Percentiles rank a stretch among this genome's conserved stretches.
These are phyloP conservation scores for Tulasnella sp. DNA, from an alignment of 768 basidiomycete species.

Conservation along the genomic window DNA sequence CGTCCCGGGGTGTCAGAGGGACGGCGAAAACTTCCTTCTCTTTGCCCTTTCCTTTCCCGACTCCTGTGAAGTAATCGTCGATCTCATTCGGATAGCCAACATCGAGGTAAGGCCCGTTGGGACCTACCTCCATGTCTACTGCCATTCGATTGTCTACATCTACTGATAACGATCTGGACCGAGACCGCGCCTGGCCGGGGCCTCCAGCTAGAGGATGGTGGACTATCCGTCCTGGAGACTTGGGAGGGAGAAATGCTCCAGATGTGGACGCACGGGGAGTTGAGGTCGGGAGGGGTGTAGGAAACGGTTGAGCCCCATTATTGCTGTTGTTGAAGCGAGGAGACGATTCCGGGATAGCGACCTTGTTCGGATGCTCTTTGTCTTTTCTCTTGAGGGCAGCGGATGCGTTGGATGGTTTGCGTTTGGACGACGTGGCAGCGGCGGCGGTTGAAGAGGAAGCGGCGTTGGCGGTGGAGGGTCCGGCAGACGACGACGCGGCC, in stretches of 20 bases:
- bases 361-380: slow-evolving; percentile 13
- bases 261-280: slow-evolving; percentile 20
- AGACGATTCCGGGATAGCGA: slow-evolving; percentile 13
- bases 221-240: not conserved
- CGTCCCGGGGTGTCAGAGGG: slow-evolving; percentile 14
- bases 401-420: slow-evolving; percentile 20
- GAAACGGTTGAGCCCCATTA: not conserved
- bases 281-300: slow-evolving; percentile 12
- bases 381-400: slow-evolving; percentile 25
- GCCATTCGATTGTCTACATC: slow-evolving; percentile 11
- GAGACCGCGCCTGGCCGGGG: slow-evolving; percentile 12
- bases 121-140: slow-evolving; percentile 16
- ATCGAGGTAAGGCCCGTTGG: slow-evolving; percentile 22
- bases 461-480: slow-evolving; percentile 17
- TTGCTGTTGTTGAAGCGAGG: slow-evolving; percentile 20
- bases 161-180: slow-evolving; percentile 19
- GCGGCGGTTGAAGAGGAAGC: slow-evolving; percentile 5
- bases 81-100: slow-evolving; percentile 17
- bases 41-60: slow-evolving; percentile 29
- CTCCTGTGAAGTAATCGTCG: slow-evolving; percentile 17
- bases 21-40: slow-evolving; percentile 26
- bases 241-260: slow-evolving; percentile 3
- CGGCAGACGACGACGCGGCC: slow-evolving; percentile 23
- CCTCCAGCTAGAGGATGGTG: not conserved
- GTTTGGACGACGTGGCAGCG: slow-evolving; percentile 22